Evolutionary conservation across 169 alveolate species (phyloP), one percentile per base, ranked within the genome.

Genomic region (Cryptosporidium tyzzeri): DNA sequence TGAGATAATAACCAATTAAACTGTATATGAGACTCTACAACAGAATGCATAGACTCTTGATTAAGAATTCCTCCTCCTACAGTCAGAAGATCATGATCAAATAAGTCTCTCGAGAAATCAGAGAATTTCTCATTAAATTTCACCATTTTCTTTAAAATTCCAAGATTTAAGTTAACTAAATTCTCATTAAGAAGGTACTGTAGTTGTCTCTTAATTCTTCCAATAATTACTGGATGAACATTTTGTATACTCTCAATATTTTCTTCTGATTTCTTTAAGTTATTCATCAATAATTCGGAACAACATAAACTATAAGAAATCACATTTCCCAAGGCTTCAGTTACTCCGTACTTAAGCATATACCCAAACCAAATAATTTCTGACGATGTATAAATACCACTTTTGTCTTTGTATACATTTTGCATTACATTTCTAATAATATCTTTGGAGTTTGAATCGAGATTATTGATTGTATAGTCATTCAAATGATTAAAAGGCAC

Each of bases 1-100:
- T 80, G 89, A 0, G 89, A 80, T n/a, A 61, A 26, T 8, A 80
- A 16, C 89, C 89, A 80, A 33, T 48, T 80, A 80, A 62, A 80
- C 55, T 21, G 41, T 23, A 80, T 62, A 23, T 80, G 69, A 3
- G 73, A 33, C 29, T 80, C 89, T 6, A 39, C 9, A 21, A 80
- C 29, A 41, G 89, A 61, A 48, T 80, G 89, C n/a, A 80, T 23
- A 23, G 51, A 14, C 12, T 80, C 75, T 12, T 58, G 53, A 9
- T 23, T 29, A 6, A 23, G 29, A 14, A 35, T 39, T 33, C 55
- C 55, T 14, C 71, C 71, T 33, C 70, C 45, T 6, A 39, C 2
- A 26, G 37, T 33, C 39, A 44, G 35, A 59, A 62, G 21, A 18
- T 59, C 75, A n/a, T 16, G 37, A 6, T 59, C 80, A 31, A 62